Evolutionary conservation across 805 yeast genomes (phyloP).

Genomic region (Kodamaea kaohsiungensis): DNA sequence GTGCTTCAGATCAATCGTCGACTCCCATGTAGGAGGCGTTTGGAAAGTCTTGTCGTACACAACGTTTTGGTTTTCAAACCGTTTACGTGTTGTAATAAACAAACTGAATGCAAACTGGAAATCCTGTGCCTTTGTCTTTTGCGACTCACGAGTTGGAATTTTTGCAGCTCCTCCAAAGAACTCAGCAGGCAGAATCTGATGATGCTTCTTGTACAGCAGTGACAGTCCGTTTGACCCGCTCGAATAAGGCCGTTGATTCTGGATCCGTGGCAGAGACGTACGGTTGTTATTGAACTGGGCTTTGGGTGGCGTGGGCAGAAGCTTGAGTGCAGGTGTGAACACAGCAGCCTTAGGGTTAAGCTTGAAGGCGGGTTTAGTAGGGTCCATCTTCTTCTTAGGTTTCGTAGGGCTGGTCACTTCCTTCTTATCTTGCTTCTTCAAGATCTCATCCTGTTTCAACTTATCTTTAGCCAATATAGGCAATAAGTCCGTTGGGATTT

Average conservation of each 20-base stretch:
- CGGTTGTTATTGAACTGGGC: conserved; percentile 26
- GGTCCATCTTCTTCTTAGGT: conserved; percentile 52
- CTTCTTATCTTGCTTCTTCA: conserved; percentile 36
- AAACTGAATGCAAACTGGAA: conserved; percentile 52
- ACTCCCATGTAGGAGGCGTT: conserved; percentile 79
- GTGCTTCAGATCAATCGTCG: conserved; percentile 58
- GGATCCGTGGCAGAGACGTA: conserved; percentile 36
- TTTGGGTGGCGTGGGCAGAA: conserved; percentile 29
- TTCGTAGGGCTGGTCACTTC: conserved; percentile 11
- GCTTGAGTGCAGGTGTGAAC: conserved; percentile 52
- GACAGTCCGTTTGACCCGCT: conserved; percentile 18
- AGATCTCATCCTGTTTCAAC: conserved; percentile 61
- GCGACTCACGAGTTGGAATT: conserved; percentile 40
- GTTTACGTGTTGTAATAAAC: conserved; percentile 47
- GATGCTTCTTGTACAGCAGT: conserved; percentile 29
- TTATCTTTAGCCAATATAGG: conserved; percentile 73
- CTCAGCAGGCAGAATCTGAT: conserved; percentile 42
- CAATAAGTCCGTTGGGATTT: conserved; percentile 59
- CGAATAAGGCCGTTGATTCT: conserved; percentile 28
- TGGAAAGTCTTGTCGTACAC: conserved; percentile 62
- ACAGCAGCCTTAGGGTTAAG: conserved; percentile 70
- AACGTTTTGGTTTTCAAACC: conserved; percentile 25
- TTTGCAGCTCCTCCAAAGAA: conserved; percentile 42
- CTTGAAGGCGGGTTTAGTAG: conserved; percentile 62
- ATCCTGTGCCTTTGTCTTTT: conserved; percentile 33